Percentiles rank a stretch among this genome's conserved stretches.
Evolutionary conservation across 257 asterid species (phyloP).

Genomic region (Echites panduratus): DNA sequence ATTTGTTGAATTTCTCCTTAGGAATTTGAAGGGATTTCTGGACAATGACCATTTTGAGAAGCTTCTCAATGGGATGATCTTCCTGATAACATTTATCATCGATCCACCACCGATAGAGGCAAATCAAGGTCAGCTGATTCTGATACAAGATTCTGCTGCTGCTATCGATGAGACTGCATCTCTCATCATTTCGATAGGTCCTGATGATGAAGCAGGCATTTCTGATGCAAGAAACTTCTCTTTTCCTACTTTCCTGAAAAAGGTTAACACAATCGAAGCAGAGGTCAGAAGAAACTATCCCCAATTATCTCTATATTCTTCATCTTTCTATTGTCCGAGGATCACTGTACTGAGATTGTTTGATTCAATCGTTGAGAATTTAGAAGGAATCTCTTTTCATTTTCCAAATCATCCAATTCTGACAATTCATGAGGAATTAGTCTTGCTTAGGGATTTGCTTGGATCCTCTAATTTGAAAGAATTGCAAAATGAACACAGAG

Average conservation of each 20-base stretch:
- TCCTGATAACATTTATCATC: too few relatives aligned
- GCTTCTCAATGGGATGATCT: conserved; percentile 7
- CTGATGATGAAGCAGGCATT: too few relatives aligned
- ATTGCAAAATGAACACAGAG: background rate
- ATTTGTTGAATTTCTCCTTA: background rate
- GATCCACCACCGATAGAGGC: too few relatives aligned
- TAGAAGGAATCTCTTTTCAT: background rate
- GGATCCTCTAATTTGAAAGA: too few relatives aligned
- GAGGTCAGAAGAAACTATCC: conserved; percentile 4
- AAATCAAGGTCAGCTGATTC: too few relatives aligned
- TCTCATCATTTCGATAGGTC: too few relatives aligned
- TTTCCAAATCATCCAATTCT: too few relatives aligned
- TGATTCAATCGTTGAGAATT: background rate
- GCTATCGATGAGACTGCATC: background rate
- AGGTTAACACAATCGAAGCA: background rate
- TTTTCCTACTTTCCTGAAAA: background rate
- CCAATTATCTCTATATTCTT: too few relatives aligned
- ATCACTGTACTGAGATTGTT: background rate
- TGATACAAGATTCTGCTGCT: too few relatives aligned
- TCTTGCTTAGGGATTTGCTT: too few relatives aligned
- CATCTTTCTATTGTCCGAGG: too few relatives aligned
- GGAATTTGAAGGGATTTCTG: background rate
- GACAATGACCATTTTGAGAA: background rate
- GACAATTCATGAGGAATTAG: too few relatives aligned
- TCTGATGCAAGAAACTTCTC: background rate